Evolutionary conservation across 768 basidiomycete genomes (phyloP), one percentile per base, ranked within the genome.

Genomic region (Termitomyces sp.): DNA sequence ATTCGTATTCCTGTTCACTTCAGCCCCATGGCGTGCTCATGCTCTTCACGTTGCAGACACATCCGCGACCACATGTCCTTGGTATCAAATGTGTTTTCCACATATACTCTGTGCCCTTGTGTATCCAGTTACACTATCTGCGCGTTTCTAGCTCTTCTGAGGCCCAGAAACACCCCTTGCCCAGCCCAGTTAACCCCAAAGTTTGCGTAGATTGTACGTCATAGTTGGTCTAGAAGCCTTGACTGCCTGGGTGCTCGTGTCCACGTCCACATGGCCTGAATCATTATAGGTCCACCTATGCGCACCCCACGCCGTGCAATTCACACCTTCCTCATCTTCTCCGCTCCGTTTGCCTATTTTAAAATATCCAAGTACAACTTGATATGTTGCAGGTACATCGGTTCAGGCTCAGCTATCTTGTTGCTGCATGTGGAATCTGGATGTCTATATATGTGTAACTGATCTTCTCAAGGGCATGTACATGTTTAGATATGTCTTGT

Each of bases 1-100:
- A 58, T 64, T 61, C 51, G 55, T 64, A 49, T 58, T 32, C 39
- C 53, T 63, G 48, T 63, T 63, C 59, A 57, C 62, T 60, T 53
- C 53, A 50, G 45, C 56, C 39, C 39, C 56, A 53, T 63, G 53
- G 45, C 22, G 36, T 42, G 49, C 54, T 54, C 49, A 42, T 57
- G 55, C 51, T 50, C 51, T 27, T 57, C 56, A 56, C 62, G 62
- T 58, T 63, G 49, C 56, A 39, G 37, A 40, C 63, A 60, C 63
- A 57, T 59, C 47, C 59, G 39, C 56, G 37, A 32, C 50, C 63
- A 62, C 63, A 64, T 62, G 63, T 43, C 50, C 36, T n/a, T n/a
- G n/a, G n/a, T 39, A 53, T 54, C 58, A 39, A 22, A 44, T 33
- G 10, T 27, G 50, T 39, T 34, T 34, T 39, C 36, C n/a, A n/a